phyloP scores from a whole-genome alignment of 768 basidiomycete species.

The Ramaria sp. region DNA sequence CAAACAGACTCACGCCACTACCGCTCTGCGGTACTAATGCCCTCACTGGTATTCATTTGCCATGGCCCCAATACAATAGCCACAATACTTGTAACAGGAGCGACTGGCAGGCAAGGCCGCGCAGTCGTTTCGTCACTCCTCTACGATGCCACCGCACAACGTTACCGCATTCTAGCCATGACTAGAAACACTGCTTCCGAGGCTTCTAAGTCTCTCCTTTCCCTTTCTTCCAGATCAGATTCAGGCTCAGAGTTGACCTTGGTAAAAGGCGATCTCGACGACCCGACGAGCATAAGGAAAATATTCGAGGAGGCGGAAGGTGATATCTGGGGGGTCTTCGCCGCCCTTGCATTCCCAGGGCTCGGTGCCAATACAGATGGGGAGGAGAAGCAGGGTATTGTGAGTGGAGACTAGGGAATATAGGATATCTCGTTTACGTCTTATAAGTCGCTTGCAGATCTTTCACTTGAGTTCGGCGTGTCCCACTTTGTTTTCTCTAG shows the following conservation, averaged over 20 bases:
- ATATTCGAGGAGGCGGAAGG: conserved; percentile 25
- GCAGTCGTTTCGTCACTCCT: conserved; percentile 22
- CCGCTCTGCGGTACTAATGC: no score
- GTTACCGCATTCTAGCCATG: conserved; percentile 27
- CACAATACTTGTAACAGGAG: conserved; percentile 25
- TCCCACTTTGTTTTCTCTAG: conserved; percentile 28
- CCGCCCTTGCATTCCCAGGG: conserved; percentile 29
- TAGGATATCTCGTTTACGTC: background rate
- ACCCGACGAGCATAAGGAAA: conserved; percentile 18
- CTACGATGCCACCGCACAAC: background rate
- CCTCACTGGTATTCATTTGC: background rate
- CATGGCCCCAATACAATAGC: background rate
- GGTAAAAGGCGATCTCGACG: conserved; percentile 27
- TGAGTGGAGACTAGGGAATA: conserved; percentile 10
- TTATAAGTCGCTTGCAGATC: conserved; percentile 23
- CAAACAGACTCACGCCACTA: no score
- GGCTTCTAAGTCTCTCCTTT: conserved; percentile 16
- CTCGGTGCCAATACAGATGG: conserved; percentile 23
- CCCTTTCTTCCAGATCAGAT: background rate
- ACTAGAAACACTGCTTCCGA: conserved; percentile 25
- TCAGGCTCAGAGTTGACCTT: conserved; percentile 20
- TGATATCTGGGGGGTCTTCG: conserved; percentile 30
- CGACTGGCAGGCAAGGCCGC: conserved; percentile 29
- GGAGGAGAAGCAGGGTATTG: conserved; percentile 31
- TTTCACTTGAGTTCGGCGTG: conserved; percentile 28